Evolutionary conservation across 768 basidiomycete genomes (phyloP).

Genomic region (Suillus occidentalis): DNA sequence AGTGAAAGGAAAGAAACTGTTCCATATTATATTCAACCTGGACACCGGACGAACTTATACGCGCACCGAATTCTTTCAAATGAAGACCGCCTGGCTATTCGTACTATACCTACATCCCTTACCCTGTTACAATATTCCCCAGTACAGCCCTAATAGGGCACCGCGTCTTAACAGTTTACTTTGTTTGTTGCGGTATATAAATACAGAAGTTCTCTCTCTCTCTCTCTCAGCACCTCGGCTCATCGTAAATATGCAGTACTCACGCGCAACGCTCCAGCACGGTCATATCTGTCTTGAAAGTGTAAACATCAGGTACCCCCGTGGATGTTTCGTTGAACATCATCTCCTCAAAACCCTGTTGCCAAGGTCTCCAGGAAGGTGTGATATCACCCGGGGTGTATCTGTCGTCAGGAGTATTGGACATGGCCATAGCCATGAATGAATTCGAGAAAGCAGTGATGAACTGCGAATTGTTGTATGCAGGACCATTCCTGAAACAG

Average conservation of each 20-base stretch:
- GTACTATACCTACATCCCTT: too few relatives aligned
- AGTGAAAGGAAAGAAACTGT: too few relatives aligned
- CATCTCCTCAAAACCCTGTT: conserved; percentile 37
- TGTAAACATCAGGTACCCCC: conserved; percentile 31
- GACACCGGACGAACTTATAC: too few relatives aligned
- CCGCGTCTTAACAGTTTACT: too few relatives aligned
- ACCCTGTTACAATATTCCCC: too few relatives aligned
- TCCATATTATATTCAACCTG: too few relatives aligned
- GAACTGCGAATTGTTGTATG: background rate
- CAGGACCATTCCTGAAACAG: background rate
- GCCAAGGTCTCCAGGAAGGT: conserved; percentile 13
- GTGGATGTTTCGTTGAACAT: conserved; percentile 39
- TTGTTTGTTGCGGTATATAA: too few relatives aligned
- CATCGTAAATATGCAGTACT: conserved; percentile 4
- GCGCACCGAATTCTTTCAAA: too few relatives aligned
- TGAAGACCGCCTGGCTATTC: too few relatives aligned
- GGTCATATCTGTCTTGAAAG: conserved; percentile 27
- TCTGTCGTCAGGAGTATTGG: background rate
- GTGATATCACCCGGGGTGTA: background rate
- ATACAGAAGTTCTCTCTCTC: too few relatives aligned
- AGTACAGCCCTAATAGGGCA: too few relatives aligned
- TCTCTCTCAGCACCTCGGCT: background rate
- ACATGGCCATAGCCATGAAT: background rate
- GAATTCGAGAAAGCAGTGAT: background rate
- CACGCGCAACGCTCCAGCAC: conserved; percentile 22